A percentile compares a stretch with the other conserved stretches of the same genome.
Conservation (phyloP, 352 stramenopile genomes). For the Hyphochytrium catenoides region DNA sequence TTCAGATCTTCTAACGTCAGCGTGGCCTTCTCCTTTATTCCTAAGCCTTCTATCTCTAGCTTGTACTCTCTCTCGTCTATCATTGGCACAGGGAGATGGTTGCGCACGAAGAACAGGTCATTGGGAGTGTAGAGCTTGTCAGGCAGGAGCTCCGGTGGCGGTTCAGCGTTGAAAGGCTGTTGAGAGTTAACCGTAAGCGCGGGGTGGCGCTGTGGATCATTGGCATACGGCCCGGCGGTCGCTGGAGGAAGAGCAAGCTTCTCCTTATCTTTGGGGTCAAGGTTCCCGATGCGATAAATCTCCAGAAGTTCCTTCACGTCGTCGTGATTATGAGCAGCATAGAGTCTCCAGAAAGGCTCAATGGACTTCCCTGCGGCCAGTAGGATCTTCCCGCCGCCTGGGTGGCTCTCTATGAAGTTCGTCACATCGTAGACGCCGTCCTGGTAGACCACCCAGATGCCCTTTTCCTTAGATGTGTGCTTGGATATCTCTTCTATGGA, state of each 20-base stretch:
- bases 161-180: slow-evolving; percentile 85
- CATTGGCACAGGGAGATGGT: slow-evolving; percentile 88
- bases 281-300: slow-evolving; percentile 62
- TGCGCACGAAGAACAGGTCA: slow-evolving; percentile 88
- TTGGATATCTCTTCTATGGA: slow-evolving; percentile 34
- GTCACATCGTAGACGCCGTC: slow-evolving; percentile 91
- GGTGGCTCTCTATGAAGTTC: slow-evolving; percentile 79
- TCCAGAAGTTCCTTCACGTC: slow-evolving; percentile 76
- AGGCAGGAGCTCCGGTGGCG: slow-evolving; percentile 67
- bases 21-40: slow-evolving; percentile 18
- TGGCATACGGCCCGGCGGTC: slow-evolving; percentile 64
- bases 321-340: slow-evolving; percentile 78
- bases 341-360: slow-evolving; percentile 86
- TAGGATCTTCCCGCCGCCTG: slow-evolving; percentile 67
- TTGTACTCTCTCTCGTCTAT: slow-evolving; percentile 29
- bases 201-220: slow-evolving; percentile 64
- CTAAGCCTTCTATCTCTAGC: slow-evolving; percentile 36
- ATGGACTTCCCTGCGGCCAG: slow-evolving; percentile 58
- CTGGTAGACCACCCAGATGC: slow-evolving; percentile 78
- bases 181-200: slow-evolving; percentile 74
- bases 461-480: slow-evolving; percentile 36
- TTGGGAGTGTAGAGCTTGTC: slow-evolving; percentile 84
- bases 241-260: slow-evolving; percentile 18
- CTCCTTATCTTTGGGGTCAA: slow-evolving; percentile 58
- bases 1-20: slow-evolving; percentile 74